Conservation (phyloP, 1,139 yeast species). For the Lodderomyces metapsilosis region DNA sequence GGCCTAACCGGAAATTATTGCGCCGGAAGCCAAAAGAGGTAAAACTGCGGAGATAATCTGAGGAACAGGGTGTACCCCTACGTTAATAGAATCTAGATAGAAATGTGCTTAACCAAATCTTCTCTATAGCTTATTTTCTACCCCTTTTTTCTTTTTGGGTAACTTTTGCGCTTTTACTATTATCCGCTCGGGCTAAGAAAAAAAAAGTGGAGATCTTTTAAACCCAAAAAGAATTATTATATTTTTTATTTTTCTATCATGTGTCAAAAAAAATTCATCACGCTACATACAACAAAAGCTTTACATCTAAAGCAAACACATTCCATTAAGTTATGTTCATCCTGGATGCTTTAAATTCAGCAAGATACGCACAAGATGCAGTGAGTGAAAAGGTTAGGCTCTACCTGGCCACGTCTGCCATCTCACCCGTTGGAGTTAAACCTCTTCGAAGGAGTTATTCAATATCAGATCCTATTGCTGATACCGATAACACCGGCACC, state of each 20-base stretch:
- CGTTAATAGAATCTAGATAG: too few relatives aligned
- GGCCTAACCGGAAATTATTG: neutral
- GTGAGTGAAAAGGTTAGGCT: slow-evolving; percentile 31
- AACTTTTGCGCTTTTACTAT: neutral
- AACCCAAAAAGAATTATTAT: too few relatives aligned
- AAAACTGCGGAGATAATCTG: neutral
- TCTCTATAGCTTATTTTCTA: too few relatives aligned
- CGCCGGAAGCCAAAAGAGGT: neutral
- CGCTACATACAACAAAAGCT: neutral
- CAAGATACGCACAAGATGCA: slow-evolving; percentile 27
- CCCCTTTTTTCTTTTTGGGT: neutral
- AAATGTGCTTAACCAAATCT: too few relatives aligned
- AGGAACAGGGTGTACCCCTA: too few relatives aligned
- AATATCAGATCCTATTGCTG: slow-evolving; percentile 20
- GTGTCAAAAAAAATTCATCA: neutral
- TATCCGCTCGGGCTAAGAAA: neutral
- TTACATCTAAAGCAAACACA: too few relatives aligned
- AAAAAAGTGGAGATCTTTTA: neutral
- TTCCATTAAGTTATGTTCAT: too few relatives aligned
- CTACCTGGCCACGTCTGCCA: slow-evolving; percentile 24
- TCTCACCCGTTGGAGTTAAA: slow-evolving; percentile 24
- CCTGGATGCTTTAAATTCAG: slow-evolving; percentile 10
- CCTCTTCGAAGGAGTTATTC: slow-evolving; percentile 26
- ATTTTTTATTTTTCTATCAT: neutral
- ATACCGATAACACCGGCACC: slow-evolving; percentile 14